A percentile compares a stretch with the other conserved stretches of the same genome.
Conservation (phyloP, 2,329 filamentous ascomycete genomes). For the Grosmannia serpens region DNA sequence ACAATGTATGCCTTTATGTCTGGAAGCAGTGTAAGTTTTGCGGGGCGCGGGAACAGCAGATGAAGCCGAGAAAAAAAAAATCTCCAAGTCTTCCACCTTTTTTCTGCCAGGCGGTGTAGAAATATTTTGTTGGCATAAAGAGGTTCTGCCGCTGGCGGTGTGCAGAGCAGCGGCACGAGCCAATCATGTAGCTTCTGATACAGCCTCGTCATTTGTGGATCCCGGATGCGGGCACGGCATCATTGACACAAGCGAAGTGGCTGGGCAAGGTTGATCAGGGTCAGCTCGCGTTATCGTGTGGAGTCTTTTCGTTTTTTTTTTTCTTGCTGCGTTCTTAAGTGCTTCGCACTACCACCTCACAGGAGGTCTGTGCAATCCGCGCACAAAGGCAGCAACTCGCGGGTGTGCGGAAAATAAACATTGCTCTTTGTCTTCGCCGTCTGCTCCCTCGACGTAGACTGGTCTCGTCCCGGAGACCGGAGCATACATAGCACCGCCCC, state of each 20-base stretch:
- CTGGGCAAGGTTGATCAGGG: not conserved
- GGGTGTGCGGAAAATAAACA: too few species aligned
- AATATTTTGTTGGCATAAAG: not conserved
- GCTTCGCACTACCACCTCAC: not conserved
- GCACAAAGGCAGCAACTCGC: not conserved
- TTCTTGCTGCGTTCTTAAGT: not conserved
- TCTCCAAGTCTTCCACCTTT: not conserved
- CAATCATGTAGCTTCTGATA: not conserved
- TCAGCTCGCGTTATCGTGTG: not conserved
- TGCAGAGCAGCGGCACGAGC: not conserved
- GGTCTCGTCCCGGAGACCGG: not conserved
- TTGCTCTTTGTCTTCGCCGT: not conserved
- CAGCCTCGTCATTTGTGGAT: conserved; percentile 1
- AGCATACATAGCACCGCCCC: too few species aligned
- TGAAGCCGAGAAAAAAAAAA: conserved; percentile 3
- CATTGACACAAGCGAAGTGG: not conserved
- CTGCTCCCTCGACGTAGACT: not conserved
- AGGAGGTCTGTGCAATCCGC: not conserved
- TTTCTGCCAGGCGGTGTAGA: conserved; percentile 13
- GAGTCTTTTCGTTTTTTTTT: not conserved
- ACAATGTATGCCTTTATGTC: not conserved
- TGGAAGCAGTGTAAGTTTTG: not conserved
- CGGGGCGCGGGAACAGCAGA: conserved; percentile 1
- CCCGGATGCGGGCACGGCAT: not conserved
- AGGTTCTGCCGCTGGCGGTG: conserved; percentile 4